Percentiles rank a stretch among this genome's conserved stretches.
Evolutionary conservation across 371 early-diverging fungal species (phyloP).

Genomic region (Syncephalastrum racemosum): DNA sequence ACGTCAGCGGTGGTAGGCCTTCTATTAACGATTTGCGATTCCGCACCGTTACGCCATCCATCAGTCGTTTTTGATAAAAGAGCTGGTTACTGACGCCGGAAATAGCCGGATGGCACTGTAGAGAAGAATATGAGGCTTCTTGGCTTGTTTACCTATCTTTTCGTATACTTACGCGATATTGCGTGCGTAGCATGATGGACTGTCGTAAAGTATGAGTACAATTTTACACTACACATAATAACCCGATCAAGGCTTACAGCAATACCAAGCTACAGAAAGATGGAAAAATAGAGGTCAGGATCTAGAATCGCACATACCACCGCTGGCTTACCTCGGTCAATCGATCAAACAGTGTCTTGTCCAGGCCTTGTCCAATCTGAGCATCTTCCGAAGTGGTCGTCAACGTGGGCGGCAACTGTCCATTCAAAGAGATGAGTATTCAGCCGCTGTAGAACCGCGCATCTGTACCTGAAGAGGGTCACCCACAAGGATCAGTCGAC

Average conservation of each 20-base stretch:
- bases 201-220: not conserved
- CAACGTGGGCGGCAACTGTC: slow-evolving; percentile 83
- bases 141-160: not conserved
- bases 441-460: no score
- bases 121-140: not conserved
- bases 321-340: slow-evolving; percentile 55
- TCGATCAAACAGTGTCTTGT: slow-evolving; percentile 87
- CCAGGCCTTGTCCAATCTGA: slow-evolving; percentile 64
- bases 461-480: slow-evolving; percentile 72
- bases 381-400: slow-evolving; percentile 43
- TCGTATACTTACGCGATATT: slow-evolving; percentile 73
- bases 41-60: slow-evolving; percentile 53
- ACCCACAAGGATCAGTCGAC: slow-evolving; percentile 81
- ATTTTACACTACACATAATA: not conserved
- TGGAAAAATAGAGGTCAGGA: not conserved
- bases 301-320: not conserved
- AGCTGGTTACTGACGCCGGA: slow-evolving; percentile 72
- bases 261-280: no score
- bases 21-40: slow-evolving; percentile 56
- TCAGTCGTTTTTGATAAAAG: slow-evolving; percentile 72
- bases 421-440: not conserved
- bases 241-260: no score
- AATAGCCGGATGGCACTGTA: slow-evolving; percentile 80
- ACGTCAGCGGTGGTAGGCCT: slow-evolving; percentile 64
- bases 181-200: slow-evolving; percentile 76